Evolutionary conservation across 2,329 filamentous ascomycete genomes (phyloP).

Genomic region (Fusarium albosuccineum): DNA sequence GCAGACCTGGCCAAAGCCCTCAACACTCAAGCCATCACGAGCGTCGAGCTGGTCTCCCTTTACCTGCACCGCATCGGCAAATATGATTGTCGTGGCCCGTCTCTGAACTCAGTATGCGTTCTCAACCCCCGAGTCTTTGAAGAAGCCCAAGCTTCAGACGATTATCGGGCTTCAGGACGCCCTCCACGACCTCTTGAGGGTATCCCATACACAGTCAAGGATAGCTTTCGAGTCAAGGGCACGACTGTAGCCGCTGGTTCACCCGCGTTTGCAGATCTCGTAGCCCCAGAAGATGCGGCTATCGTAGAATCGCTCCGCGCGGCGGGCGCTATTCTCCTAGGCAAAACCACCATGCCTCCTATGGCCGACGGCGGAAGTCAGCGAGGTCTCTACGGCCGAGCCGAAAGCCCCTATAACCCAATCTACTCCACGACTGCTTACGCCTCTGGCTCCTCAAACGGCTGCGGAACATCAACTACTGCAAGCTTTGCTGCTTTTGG

Average conservation of each 20-base stretch:
- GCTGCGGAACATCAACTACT: slow-evolving; percentile 64
- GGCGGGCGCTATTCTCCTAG: slow-evolving; percentile 51
- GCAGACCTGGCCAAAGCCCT: slow-evolving; percentile 40
- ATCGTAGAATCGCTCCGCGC: slow-evolving; percentile 60
- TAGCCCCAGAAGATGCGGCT: slow-evolving; percentile 65
- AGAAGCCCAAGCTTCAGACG: slow-evolving; percentile 48
- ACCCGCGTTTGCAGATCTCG: slow-evolving; percentile 63
- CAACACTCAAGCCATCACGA: slow-evolving; percentile 28
- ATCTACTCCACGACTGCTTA: slow-evolving; percentile 67
- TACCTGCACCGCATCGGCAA: slow-evolving; percentile 45
- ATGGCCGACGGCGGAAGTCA: slow-evolving; percentile 72
- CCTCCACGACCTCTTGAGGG: slow-evolving; percentile 59
- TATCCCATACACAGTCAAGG: slow-evolving; percentile 70
- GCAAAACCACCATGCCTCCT: slow-evolving; percentile 69
- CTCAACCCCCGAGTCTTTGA: slow-evolving; percentile 46
- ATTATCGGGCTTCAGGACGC: slow-evolving; percentile 35
- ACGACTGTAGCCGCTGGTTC: slow-evolving; percentile 68
- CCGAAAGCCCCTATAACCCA: slow-evolving; percentile 68
- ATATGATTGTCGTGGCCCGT: slow-evolving; percentile 43
- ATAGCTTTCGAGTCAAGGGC: slow-evolving; percentile 66
- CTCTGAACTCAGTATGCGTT: slow-evolving; percentile 46
- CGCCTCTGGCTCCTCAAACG: slow-evolving; percentile 70
- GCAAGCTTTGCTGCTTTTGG: slow-evolving; percentile 66
- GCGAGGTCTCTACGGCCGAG: slow-evolving; percentile 66
- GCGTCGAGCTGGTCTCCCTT: slow-evolving; percentile 46